Evolutionary conservation across 129 eudicot species (phyloP).

Genomic region (Ambrosia artemisiifolia): DNA sequence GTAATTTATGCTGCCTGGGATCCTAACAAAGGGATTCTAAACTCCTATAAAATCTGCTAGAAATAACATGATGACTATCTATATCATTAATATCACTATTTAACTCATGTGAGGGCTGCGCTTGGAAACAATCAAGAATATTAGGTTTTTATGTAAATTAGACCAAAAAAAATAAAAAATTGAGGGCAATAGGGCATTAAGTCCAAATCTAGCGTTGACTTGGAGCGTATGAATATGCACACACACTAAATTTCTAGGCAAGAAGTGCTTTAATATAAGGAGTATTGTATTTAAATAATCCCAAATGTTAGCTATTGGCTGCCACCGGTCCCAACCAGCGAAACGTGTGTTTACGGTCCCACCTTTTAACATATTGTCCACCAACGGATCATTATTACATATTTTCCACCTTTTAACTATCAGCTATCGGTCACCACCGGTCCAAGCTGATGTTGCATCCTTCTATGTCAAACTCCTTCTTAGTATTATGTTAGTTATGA

Average conservation of each 20-base stretch:
- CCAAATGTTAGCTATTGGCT: too few relatives aligned
- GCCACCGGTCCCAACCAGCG: too few relatives aligned
- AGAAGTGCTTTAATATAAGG: background rate
- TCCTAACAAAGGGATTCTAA: conserved; percentile 4
- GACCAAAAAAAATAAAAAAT: background rate
- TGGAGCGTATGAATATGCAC: background rate
- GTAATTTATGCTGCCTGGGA: conserved; percentile 7
- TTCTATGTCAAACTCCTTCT: too few relatives aligned
- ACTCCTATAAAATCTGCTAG: background rate
- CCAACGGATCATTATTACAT: too few relatives aligned
- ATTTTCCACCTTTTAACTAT: too few relatives aligned
- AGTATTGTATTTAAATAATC: too few relatives aligned
- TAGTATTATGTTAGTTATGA: too few relatives aligned
- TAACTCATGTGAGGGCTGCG: background rate
- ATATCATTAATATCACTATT: background rate
- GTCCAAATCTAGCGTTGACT: background rate
- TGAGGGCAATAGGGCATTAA: background rate
- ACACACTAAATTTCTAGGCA: background rate
- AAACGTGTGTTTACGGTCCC: too few relatives aligned
- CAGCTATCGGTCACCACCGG: too few relatives aligned
- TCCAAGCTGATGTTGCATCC: too few relatives aligned
- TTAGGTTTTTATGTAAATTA: background rate
- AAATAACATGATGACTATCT: background rate
- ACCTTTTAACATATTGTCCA: too few relatives aligned
- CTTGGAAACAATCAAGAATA: background rate